A percentile compares a stretch with the other conserved stretches of the same genome.
Conservation (phyloP, 495 filamentous ascomycete genomes). For the Xeromyces bisporus region DNA sequence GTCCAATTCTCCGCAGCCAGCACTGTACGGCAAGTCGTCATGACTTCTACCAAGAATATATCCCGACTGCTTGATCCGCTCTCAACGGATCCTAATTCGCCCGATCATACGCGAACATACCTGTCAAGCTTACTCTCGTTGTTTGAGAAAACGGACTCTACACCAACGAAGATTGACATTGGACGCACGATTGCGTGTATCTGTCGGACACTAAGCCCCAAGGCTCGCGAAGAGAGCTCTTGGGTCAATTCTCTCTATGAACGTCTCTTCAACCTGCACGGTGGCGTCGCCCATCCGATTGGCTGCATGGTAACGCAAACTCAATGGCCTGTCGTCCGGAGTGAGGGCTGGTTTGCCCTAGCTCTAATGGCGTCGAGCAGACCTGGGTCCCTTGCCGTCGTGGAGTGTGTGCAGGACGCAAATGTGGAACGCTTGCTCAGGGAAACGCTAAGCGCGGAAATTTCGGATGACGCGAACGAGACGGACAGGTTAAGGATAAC, state of each 20-base stretch:
- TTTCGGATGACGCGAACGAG: conserved; percentile 7
- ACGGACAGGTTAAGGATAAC: conserved; percentile 14
- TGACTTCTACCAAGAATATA: conserved; percentile 42
- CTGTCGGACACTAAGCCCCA: conserved; percentile 39
- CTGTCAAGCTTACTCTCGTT: conserved; percentile 44
- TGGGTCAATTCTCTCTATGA: conserved; percentile 16
- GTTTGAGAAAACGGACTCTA: conserved; percentile 38
- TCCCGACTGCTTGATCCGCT: conserved; percentile 24
- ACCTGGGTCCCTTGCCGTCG: conserved; percentile 34
- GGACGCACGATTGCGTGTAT: conserved; percentile 47
- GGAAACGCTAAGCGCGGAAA: conserved; percentile 27
- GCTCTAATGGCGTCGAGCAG: conserved; percentile 45
- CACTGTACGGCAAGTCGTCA: conserved; percentile 48
- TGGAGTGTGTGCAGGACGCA: conserved; percentile 30
- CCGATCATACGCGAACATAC: conserved; percentile 27
- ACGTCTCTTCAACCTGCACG: conserved; percentile 35
- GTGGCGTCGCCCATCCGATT: conserved; percentile 35
- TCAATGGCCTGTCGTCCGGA: conserved; percentile 51
- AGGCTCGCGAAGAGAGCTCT: conserved; percentile 14
- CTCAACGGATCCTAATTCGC: conserved; percentile 20
- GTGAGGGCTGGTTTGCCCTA: conserved; percentile 59
- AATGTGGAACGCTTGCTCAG: conserved; percentile 32
- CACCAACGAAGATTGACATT: conserved; percentile 56
- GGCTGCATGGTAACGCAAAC: conserved; percentile 46
- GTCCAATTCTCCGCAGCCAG: conserved; percentile 53